Evolutionary conservation across 2,329 filamentous ascomycete genomes (phyloP).

Genomic region (Exophiala sideris): DNA sequence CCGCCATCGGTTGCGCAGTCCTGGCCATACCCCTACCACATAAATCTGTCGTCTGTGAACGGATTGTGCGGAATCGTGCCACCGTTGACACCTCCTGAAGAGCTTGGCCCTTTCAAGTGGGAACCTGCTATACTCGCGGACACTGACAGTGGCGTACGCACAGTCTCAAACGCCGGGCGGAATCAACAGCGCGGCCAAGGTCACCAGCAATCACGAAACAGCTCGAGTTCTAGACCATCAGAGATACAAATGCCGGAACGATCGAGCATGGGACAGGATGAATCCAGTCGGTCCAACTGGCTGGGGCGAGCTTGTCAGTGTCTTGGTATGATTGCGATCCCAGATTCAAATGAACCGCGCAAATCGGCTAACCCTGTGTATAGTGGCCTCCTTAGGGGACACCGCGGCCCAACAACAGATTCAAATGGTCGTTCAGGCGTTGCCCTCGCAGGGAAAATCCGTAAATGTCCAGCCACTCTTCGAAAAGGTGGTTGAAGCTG

Average conservation of each 20-base stretch:
- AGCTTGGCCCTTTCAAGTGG: slow-evolving; percentile 32
- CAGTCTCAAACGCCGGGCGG: slow-evolving; percentile 5
- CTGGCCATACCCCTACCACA: slow-evolving; percentile 6
- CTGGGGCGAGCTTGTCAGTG: slow-evolving; percentile 18
- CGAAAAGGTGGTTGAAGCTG: slow-evolving; percentile 51
- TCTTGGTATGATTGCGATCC: slow-evolving; percentile 11
- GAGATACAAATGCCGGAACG: slow-evolving; percentile 19
- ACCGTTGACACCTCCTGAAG: slow-evolving; percentile 26
- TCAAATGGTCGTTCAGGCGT: slow-evolving; percentile 58
- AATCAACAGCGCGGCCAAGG: background rate
- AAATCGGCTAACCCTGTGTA: slow-evolving; percentile 6
- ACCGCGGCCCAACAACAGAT: slow-evolving; percentile 38
- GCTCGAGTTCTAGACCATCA: slow-evolving; percentile 15
- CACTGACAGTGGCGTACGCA: slow-evolving; percentile 5
- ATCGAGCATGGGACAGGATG: slow-evolving; percentile 10
- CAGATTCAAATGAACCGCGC: background rate
- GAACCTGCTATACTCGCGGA: slow-evolving; percentile 8
- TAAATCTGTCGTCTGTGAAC: slow-evolving; percentile 7
- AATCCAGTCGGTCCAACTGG: slow-evolving; percentile 14
- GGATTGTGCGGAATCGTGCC: slow-evolving; percentile 15
- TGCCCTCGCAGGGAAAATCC: slow-evolving; percentile 50
- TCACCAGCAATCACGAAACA: slow-evolving; percentile 8
- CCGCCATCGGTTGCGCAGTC: slow-evolving; percentile 7
- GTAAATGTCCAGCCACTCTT: slow-evolving; percentile 43
- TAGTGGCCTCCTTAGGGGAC: slow-evolving; percentile 13